These are phyloP conservation scores for Dendrobium huoshanense DNA, from an alignment of 106 monocot genomes.

Conservation along the genomic window DNA sequence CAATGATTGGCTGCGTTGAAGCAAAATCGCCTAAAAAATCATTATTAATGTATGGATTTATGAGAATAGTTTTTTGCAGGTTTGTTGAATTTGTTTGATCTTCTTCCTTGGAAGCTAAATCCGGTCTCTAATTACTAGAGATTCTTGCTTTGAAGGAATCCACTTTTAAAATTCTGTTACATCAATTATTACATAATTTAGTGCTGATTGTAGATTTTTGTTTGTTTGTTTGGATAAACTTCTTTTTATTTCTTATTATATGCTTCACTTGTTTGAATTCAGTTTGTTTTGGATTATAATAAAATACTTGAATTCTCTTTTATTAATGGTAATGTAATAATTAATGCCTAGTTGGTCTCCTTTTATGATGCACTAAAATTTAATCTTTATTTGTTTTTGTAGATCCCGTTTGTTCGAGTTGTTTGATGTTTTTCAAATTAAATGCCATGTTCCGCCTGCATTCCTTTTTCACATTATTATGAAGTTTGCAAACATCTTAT, in stretches of 20 bases:
- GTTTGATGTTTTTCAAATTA: conserved; percentile 1
- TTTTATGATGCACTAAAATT: not conserved
- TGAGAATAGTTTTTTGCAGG: not conserved
- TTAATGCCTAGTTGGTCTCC: not conserved
- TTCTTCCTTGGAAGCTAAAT: not conserved
- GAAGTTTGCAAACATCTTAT: conserved; percentile 5
- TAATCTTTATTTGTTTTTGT: not conserved
- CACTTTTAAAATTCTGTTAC: not conserved
- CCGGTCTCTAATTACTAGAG: not conserved
- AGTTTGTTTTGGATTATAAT: not conserved
- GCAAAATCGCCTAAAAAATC: not conserved
- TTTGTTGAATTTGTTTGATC: not conserved
- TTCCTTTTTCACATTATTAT: not conserved
- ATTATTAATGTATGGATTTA: not conserved
- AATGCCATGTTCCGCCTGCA: not conserved
- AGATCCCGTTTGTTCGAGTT: not conserved
- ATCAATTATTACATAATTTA: not conserved
- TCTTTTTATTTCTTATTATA: not conserved
- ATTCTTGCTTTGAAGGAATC: not conserved
- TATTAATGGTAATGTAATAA: not conserved
- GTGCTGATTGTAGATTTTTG: not conserved
- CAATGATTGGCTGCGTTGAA: not conserved
- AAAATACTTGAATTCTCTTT: not conserved
- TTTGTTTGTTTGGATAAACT: not conserved
- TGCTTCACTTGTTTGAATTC: not conserved